Evolutionary conservation across 1,139 yeast species (phyloP), one percentile per base, ranked within the genome.

Genomic region (Kodamaea alishanica): DNA sequence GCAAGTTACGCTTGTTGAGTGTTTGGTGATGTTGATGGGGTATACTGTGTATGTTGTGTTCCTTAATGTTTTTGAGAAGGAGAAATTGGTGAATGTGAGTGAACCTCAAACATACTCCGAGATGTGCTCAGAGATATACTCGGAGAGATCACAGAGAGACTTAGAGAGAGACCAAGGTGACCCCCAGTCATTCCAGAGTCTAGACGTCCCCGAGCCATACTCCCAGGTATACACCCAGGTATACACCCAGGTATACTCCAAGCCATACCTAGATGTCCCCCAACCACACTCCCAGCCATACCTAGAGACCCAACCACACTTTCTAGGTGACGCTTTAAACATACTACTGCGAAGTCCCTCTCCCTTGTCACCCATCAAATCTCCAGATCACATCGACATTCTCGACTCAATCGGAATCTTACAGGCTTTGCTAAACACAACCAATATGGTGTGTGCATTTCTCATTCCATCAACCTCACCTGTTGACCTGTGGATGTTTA

Each of bases 1-100:
- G 6, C 60, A 63, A 41, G 63, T 80, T 27, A 72, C 75, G 24
- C 38, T 64, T 4, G 38, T 51, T 9, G 85, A 80, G 49, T 73
- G 81, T 40, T 29, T 61, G 1, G 32, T 58, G 1, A 73, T 80
- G 79, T 54, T 70, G 1, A 10, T 49, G 2, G 46, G 70, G 26
- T 76, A 73, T 52, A 38, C 61, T 10, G 30, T 54, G 1, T 76
- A 75, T 44, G 61, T 76, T 11, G 15, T 42, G 9, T 45, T 40
- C 33, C 43, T 47, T 37, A 43, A 35, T 24, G 25, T 38, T 25
- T 27, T 40, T 42, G 38, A 28, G 12, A 35, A 29, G n/a, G 39
- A 34, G 30, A 37, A 30, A 33, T 26, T 11, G 33, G 24, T 12
- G 33, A n/a, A n/a, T n/a, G n/a, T n/a, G n/a, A n/a, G n/a, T n/a